Evolutionary conservation across 257 asterid species (phyloP).

Genomic region (Gentiana macrophylla): DNA sequence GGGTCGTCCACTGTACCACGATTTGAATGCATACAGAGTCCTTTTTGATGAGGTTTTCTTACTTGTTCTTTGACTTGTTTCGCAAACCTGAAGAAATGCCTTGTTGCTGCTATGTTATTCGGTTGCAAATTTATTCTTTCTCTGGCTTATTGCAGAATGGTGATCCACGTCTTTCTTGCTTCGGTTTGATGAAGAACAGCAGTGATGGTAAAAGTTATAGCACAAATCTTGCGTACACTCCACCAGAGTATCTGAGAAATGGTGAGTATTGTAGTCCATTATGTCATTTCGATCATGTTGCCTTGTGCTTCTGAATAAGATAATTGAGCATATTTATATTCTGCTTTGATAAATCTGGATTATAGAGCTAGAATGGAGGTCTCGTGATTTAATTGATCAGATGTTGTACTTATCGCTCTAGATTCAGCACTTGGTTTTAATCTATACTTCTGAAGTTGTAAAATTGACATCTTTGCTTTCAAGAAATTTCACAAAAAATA

Average conservation of each 20-base stretch:
- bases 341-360: too few species aligned
- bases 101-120: not conserved
- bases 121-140: not conserved
- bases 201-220: constrained; percentile 74
- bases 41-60: constrained; percentile 52
- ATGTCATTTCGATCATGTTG: not conserved
- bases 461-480: too few species aligned
- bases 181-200: constrained; percentile 69
- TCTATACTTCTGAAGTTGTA: too few species aligned
- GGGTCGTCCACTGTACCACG: constrained; percentile 57
- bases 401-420: too few species aligned
- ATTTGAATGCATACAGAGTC: constrained; percentile 60
- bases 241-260: constrained; percentile 62
- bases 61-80: not conserved
- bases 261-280: constrained; percentile 22
- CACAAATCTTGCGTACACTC: constrained; percentile 69
- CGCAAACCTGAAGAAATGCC: not conserved
- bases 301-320: too few species aligned
- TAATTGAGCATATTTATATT: too few species aligned
- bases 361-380: too few species aligned
- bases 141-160: constrained; percentile 38
- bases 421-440: too few species aligned
- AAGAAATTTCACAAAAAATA: too few species aligned
- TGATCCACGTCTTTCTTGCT: constrained; percentile 72
- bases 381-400: too few species aligned